A percentile compares a stretch with the other conserved stretches of the same genome.
phyloP scores from a whole-genome alignment of 75 land plant species.

The Cunninghamia lanceolata region DNA sequence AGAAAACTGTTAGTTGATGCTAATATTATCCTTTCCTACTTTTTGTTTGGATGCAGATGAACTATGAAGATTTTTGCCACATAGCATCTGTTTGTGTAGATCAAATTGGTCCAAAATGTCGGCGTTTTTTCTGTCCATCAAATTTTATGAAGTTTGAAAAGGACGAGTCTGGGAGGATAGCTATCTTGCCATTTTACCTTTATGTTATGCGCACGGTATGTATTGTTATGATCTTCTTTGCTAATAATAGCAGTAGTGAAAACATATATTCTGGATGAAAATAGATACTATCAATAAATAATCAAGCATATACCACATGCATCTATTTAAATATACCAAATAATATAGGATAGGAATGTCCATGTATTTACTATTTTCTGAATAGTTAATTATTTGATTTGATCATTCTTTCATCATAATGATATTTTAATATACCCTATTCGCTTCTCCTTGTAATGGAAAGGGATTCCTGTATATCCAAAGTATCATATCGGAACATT shows the following conservation, averaged over 20 bases:
- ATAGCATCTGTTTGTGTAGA: conserved; percentile 94
- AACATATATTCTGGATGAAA: not conserved
- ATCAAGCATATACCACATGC: not conserved
- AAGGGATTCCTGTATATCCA: not conserved
- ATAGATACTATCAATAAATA: not conserved
- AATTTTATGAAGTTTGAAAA: conserved; percentile 99
- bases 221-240: conserved; percentile 12
- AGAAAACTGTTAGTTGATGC: not conserved
- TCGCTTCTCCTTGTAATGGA: not conserved
- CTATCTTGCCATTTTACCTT: conserved; percentile 93
- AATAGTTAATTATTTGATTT: not conserved
- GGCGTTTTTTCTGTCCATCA: conserved; percentile 92
- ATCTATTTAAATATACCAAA: not conserved
- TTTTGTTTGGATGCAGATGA: conserved; percentile 62
- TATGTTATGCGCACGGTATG: conserved; percentile 99
- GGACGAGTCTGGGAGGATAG: conserved; percentile 95
- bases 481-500: not conserved
- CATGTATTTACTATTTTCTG: not conserved
- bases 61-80: conserved; percentile 98
- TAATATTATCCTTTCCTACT: not conserved
- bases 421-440: not conserved
- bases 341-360: not conserved
- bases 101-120: conserved; percentile 92
- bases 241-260: not conserved
- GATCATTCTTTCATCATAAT: not conserved